These are phyloP conservation scores for Inosperma sp. DNA, from an alignment of 768 basidiomycete species.

Conservation along the genomic window DNA sequence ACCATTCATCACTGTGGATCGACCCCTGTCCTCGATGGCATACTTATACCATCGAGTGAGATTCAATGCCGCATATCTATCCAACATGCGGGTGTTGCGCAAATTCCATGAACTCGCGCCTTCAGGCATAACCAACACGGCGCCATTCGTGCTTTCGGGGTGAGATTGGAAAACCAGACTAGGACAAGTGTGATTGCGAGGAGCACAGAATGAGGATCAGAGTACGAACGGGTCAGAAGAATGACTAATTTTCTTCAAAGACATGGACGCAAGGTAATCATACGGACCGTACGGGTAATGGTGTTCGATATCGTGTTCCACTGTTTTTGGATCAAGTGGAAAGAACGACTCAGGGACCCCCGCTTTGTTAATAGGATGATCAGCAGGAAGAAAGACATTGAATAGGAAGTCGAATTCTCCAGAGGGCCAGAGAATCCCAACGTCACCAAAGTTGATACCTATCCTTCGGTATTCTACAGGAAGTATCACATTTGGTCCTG, in stretches of 20 bases:
- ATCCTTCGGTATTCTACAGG: slow-evolving; percentile 7
- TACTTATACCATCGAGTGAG: background rate
- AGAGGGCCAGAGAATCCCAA: slow-evolving; percentile 7
- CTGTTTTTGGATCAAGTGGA: background rate
- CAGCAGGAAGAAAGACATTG: slow-evolving; percentile 13
- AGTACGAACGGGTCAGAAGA: background rate
- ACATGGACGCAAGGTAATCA: background rate
- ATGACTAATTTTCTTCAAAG: background rate
- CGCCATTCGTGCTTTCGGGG: background rate
- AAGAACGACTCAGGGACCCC: slow-evolving; percentile 8
- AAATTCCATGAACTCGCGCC: background rate
- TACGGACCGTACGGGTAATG: background rate
- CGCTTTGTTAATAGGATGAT: slow-evolving; percentile 8
- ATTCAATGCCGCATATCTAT: background rate
- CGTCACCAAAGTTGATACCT: slow-evolving; percentile 16
- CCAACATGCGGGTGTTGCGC: background rate
- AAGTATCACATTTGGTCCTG: background rate
- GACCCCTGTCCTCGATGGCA: background rate
- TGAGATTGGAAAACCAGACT: background rate
- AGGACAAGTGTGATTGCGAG: background rate
- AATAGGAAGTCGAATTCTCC: slow-evolving; percentile 14
- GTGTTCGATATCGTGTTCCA: background rate
- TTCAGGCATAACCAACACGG: background rate
- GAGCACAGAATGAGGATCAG: background rate
- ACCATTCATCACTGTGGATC: background rate